Percentiles rank a stretch among this genome's conserved stretches.
phyloP scores from a whole-genome alignment of 2,329 filamentous ascomycete genomes.

The Aureobasidium leucospermi region DNA sequence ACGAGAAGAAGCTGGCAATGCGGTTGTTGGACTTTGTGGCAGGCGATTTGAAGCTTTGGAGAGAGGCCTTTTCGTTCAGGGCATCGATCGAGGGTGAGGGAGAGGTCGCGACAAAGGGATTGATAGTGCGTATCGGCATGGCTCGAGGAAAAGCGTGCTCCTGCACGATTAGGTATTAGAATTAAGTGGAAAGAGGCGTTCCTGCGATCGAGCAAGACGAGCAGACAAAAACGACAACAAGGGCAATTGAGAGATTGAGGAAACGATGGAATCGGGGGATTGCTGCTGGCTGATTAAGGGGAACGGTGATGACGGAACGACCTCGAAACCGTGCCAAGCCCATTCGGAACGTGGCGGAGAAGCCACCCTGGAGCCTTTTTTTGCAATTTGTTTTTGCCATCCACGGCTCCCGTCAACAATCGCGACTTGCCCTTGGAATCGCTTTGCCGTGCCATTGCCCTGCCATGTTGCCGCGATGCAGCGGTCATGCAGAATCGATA shows the following conservation, averaged over 20 bases:
- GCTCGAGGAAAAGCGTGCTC: conserved; percentile 28
- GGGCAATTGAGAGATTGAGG: neutral
- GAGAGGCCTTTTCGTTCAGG: conserved; percentile 46
- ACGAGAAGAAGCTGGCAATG: conserved; percentile 22
- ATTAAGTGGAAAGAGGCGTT: neutral
- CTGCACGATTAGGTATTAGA: conserved; percentile 15
- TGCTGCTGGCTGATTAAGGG: conserved; percentile 10
- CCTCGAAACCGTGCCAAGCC: neutral
- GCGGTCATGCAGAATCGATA: conserved; percentile 1
- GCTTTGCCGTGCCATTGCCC: neutral
- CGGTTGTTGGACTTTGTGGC: conserved; percentile 19
- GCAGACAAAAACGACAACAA: neutral
- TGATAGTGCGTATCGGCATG: conserved; percentile 58
- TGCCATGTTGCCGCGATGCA: neutral
- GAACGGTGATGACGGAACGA: conserved; percentile 9
- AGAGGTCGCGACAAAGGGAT: conserved; percentile 48
- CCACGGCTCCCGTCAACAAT: neutral
- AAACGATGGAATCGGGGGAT: neutral
- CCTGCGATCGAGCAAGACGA: neutral
- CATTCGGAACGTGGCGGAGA: neutral
- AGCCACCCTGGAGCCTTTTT: neutral
- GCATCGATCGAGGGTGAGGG: conserved; percentile 43
- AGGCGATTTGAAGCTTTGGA: conserved; percentile 22
- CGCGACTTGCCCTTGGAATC: neutral
- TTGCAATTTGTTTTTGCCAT: conserved; percentile 1